Evolutionary conservation across 73 alveolate species (phyloP), one percentile per base, ranked within the genome.

Genomic region (Paramecium tetraurelia): DNA sequence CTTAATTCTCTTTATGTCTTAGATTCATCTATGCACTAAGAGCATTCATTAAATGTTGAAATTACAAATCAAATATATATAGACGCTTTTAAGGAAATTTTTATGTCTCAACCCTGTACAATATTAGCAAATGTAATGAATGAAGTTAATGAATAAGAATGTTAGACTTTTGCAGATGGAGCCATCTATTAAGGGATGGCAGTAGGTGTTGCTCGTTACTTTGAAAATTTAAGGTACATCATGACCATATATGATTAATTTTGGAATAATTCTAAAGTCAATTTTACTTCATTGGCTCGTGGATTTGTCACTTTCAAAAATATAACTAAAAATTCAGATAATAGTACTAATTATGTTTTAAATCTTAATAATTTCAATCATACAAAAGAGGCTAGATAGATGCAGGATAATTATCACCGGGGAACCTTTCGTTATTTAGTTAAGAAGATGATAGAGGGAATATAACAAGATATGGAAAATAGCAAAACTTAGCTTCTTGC

Each of bases 121-220:
- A 69, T 87, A 5, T 75, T 87, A 24, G 41, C 72, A 16, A 18
- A 48, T 10, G 41, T 11, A 31, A 24, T 68, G 53, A 7, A 44
- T 53, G 93, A 80, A 87, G 86, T 69, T 43, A 70, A 38, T 38
- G 50, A 63, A 2, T 71, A 63, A 16, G 90, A 16, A 11, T 87
- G 93, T 68, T 10, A 87, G 48, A 35, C 77, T 35, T 63, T 87
- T 87, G 93, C 90, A 16, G 93, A 87, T 29, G 86, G 86, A 36
- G 72, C 93, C 12, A 80, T 87, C 14, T 63, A 58, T 87, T 43
- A 87, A 70, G 93, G 93, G 10, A 87, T 87, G 93, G 93, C 93
- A 12, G 93, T 87, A 10, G 93, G 89, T 12, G 7, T 87, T 21
- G 86, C 93, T 9, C 57, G 93, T 22, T 87, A 87, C 43, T 87